Evolutionary conservation across 2,329 filamentous ascomycete genomes (phyloP).

Genomic region (Pyrenochaeta sp.): DNA sequence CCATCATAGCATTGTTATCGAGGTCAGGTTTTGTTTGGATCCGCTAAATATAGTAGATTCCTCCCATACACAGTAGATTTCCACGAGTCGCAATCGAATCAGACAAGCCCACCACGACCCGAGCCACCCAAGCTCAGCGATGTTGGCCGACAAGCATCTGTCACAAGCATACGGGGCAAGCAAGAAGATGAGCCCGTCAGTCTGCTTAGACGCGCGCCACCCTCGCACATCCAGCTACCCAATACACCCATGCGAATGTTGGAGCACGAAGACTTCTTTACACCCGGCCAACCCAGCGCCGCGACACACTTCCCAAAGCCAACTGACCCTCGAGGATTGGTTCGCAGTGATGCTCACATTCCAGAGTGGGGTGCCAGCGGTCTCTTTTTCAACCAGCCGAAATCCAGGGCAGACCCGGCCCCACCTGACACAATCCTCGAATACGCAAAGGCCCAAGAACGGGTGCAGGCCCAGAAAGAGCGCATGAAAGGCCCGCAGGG

Average conservation of each 20-base stretch:
- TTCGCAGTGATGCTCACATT: slow-evolving; percentile 77
- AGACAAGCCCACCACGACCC: slow-evolving; percentile 50
- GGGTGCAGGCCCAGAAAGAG: slow-evolving; percentile 38
- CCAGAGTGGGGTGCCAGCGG: slow-evolving; percentile 75
- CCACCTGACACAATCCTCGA: slow-evolving; percentile 80
- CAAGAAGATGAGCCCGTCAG: slow-evolving; percentile 46
- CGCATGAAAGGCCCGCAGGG: slow-evolving; percentile 22
- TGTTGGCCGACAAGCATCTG: slow-evolving; percentile 60
- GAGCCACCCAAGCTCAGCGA: slow-evolving; percentile 44
- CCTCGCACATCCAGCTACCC: slow-evolving; percentile 42
- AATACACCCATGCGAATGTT: slow-evolving; percentile 52
- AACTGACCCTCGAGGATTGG: slow-evolving; percentile 61
- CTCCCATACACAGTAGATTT: slow-evolving; percentile 94
- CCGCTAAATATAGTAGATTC: slow-evolving; percentile 68
- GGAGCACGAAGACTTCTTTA: slow-evolving; percentile 57
- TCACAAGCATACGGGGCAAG: slow-evolving; percentile 14
- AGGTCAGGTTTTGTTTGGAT: background rate
- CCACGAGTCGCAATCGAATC: slow-evolving; percentile 53
- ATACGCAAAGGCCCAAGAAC: slow-evolving; percentile 62
- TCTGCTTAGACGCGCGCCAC: slow-evolving; percentile 48
- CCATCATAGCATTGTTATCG: background rate
- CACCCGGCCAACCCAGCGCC: slow-evolving; percentile 50
- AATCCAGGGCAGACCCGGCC: slow-evolving; percentile 75
- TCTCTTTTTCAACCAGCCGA: slow-evolving; percentile 77
- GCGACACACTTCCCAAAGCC: slow-evolving; percentile 64